Evolutionary conservation across 495 filamentous ascomycete genomes (phyloP).

Genomic region (Talaromyces liani): DNA sequence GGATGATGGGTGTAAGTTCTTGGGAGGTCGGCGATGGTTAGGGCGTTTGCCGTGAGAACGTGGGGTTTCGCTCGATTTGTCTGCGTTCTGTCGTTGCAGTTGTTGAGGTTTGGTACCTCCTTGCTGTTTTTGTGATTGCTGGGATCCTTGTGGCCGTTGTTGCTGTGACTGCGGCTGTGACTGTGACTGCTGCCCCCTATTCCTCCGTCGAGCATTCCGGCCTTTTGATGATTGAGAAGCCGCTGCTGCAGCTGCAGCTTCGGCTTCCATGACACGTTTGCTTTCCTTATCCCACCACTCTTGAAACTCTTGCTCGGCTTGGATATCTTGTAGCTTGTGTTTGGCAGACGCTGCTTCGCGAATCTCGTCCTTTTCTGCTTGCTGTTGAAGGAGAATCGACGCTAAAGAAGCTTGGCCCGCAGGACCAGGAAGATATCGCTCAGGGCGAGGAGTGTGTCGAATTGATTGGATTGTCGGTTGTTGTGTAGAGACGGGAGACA

Average conservation of each 20-base stretch:
- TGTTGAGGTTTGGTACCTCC: not conserved
- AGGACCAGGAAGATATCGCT: conserved; percentile 15
- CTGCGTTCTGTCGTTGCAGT: conserved; percentile 2
- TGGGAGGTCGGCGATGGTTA: conserved; percentile 6
- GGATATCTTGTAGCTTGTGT: conserved; percentile 84
- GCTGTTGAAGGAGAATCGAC: conserved; percentile 85
- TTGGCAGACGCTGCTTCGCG: conserved; percentile 74
- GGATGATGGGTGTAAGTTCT: conserved; percentile 7
- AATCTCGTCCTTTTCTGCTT: conserved; percentile 73
- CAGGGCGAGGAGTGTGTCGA: conserved; percentile 35
- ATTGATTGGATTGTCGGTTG: conserved; percentile 40
- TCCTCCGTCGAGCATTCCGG: conserved; percentile 17
- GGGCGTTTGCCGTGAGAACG: not conserved
- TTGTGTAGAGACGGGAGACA: conserved; percentile 18
- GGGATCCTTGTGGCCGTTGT: not conserved
- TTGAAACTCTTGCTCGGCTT: conserved; percentile 92
- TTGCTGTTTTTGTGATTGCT: conserved; percentile 2
- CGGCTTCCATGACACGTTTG: conserved; percentile 58
- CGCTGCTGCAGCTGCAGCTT: conserved; percentile 27
- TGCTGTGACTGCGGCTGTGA: not conserved
- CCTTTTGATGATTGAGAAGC: not conserved
- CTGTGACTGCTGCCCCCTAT: conserved; percentile 11
- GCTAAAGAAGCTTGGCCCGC: conserved; percentile 61
- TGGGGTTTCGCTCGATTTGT: not conserved
- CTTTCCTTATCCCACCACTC: conserved; percentile 98